These are phyloP conservation scores for Nicotiana paniculata DNA, from an alignment of 257 asterid genomes.

Conservation along the genomic window DNA sequence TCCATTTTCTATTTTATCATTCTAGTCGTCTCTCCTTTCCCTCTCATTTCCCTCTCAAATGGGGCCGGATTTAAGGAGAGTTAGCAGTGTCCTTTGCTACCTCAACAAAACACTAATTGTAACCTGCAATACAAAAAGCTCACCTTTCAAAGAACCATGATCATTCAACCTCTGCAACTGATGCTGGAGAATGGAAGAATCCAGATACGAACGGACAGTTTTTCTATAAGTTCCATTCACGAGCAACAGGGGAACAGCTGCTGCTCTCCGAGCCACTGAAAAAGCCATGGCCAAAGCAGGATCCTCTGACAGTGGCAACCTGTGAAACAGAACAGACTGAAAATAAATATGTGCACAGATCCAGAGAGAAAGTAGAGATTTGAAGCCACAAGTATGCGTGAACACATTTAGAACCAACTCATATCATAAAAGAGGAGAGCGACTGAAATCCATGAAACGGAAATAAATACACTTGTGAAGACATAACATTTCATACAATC, in stretches of 20 bases:
- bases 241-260: conserved; percentile 85
- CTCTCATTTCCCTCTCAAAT: not conserved
- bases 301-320: conserved; percentile 88
- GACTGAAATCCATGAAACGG: not conserved
- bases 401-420: not conserved
- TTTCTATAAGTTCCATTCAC: conserved; percentile 95
- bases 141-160: conserved; percentile 88
- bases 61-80: not conserved
- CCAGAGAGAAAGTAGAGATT: not conserved
- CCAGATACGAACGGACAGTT: conserved; percentile 88
- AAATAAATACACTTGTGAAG: not conserved
- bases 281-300: conserved; percentile 97
- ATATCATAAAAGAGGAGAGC: not conserved
- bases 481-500: not conserved
- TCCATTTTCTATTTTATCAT: not conserved
- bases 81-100: not conserved
- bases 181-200: conserved; percentile 93
- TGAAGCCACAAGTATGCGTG: not conserved
- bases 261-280: conserved; percentile 92
- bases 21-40: not conserved
- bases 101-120: not conserved
- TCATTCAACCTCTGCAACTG: conserved; percentile 80
- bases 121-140: conserved; percentile 1
- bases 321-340: conserved; percentile 25
- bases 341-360: not conserved